Evolutionary conservation across 139 green algal species (phyloP), one percentile per base, ranked within the genome.

Genomic region (Micromonas commoda): DNA sequence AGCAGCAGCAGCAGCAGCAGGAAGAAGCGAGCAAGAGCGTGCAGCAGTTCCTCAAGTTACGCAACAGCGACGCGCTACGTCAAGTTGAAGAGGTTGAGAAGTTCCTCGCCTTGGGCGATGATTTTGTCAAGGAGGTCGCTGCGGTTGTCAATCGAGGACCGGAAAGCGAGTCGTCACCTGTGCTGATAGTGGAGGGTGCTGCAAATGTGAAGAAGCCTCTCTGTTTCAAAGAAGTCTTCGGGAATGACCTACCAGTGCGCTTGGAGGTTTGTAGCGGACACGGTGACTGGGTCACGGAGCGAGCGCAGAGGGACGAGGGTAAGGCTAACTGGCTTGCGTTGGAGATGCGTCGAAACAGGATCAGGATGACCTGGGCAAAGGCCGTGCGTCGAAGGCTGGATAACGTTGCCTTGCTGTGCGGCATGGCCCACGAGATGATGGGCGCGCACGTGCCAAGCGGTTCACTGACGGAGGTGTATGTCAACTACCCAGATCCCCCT

Each of bases 401-500:
- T 1, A 73, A 73, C 37, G 32, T 73, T 9, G 37, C 31, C 16
- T 20, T 73, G 31, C 31, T 73, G 5, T 51, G 66, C 19, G 66
- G 66, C 13, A 54, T 51, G 33, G 66, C 66, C 0, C 66, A 73
- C 66, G 66, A 73, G 31, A 31, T 13, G 29, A 28, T 70, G 20
- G 16, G 21, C 1, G 34, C 28, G 6, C 1, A 31, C 20, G 31
- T 70, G 31, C 63, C 63, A 2, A 31, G 1, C 21, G 63, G 34
- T 39, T 16, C 20, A 13, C 29, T 73, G 1, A 33, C 51, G 23
- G 66, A 73, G 37, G n/a, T 73, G 2, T 51, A 73, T 33, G 66
- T 73, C 31, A 73, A 73, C 66, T 73, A 54, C 33, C 66, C 66
- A 1, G 66, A 73, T 51, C 66, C 66, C 9, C 66, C 66, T 1